Conservation (phyloP, 805 yeast genomes). For the Tetrapisispora namnaoensis region DNA sequence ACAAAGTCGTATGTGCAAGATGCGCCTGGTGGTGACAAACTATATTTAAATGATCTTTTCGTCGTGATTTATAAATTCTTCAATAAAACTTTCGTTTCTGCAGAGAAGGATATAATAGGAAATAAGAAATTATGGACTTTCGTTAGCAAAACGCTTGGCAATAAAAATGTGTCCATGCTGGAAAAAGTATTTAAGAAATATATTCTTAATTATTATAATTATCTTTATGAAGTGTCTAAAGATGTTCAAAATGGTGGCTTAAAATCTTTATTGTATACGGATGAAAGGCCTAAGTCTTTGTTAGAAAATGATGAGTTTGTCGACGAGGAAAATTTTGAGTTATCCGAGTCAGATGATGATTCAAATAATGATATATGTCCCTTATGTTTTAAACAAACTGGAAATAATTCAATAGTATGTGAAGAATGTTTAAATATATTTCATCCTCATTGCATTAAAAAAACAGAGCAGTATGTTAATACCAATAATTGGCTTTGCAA, state of each 20-base stretch:
- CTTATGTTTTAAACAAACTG: constrained; percentile 39
- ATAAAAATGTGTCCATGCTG: neutral
- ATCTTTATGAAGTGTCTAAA: constrained; percentile 15
- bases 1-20: neutral
- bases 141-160: constrained; percentile 10
- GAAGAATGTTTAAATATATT: constrained; percentile 64
- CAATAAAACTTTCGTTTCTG: neutral
- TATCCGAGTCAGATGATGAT: constrained; percentile 11
- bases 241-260: neutral
- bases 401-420: constrained; percentile 42
- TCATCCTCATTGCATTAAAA: constrained; percentile 33
- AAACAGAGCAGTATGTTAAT: neutral
- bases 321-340: constrained; percentile 6
- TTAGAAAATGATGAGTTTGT: constrained; percentile 9
- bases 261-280: constrained; percentile 5
- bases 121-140: constrained; percentile 23
- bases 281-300: constrained; percentile 28
- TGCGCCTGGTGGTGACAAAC: neutral
- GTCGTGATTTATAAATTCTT: constrained; percentile 25
- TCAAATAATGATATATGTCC: constrained; percentile 33
- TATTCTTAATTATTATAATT: constrained; percentile 29
- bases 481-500: constrained; percentile 65
- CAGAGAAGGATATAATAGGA: constrained; percentile 3
- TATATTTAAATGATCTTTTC: constrained; percentile 34
- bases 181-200: constrained; percentile 16